Evolutionary conservation across 2,329 filamentous ascomycete genomes (phyloP).

Genomic region (Leptographium radiaticola): DNA sequence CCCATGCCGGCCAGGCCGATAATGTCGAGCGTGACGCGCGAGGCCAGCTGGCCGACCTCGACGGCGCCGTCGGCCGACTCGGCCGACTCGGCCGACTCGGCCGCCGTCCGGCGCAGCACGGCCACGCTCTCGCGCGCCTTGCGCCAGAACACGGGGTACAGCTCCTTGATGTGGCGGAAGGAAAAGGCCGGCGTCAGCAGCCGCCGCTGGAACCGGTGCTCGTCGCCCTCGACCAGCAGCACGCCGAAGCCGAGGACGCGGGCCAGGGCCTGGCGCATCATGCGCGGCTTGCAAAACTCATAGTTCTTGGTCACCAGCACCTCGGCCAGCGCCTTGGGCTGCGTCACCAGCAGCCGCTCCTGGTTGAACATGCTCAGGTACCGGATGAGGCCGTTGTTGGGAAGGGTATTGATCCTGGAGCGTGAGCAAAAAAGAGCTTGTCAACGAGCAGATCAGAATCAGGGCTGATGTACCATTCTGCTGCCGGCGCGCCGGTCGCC

Average conservation of each 20-base stretch:
- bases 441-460: background rate
- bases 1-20: constrained; percentile 62
- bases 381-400: constrained; percentile 56
- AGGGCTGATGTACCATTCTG: constrained; percentile 28
- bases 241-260: constrained; percentile 58
- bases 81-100: constrained; percentile 14
- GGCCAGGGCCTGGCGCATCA: constrained; percentile 41
- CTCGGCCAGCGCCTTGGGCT: constrained; percentile 54
- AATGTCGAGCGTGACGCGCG: constrained; percentile 59
- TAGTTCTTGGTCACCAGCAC: constrained; percentile 57
- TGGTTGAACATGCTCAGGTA: constrained; percentile 50
- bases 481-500: constrained; percentile 29
- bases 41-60: constrained; percentile 50
- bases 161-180: constrained; percentile 73
- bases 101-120: constrained; percentile 42
- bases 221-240: constrained; percentile 77
- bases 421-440: constrained; percentile 7
- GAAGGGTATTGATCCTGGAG: constrained; percentile 43
- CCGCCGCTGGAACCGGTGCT: constrained; percentile 72
- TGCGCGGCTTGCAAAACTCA: constrained; percentile 51
- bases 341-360: constrained; percentile 49
- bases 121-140: constrained; percentile 58
- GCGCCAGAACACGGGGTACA: constrained; percentile 74
- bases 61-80: constrained; percentile 25
- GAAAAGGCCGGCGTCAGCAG: constrained; percentile 71